phyloP scores from a whole-genome alignment of 208 protist species.

The Tetramitus jugosus region DNA sequence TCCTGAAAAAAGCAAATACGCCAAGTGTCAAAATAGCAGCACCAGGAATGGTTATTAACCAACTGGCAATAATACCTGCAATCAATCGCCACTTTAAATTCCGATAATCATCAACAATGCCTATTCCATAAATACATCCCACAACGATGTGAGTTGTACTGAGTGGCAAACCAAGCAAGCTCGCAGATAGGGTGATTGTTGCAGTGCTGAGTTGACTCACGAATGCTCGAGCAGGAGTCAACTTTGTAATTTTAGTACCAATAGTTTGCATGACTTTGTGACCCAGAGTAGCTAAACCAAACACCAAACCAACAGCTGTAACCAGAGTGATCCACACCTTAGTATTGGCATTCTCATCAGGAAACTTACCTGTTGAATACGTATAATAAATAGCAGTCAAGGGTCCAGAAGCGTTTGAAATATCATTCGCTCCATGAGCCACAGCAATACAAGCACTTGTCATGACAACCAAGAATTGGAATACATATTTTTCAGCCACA shows the following conservation, averaged over 20 bases:
- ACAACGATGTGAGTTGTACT: constrained; percentile 78
- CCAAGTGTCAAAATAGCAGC: too few relatives aligned
- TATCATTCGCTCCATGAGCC: constrained; percentile 68
- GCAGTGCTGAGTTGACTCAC: constrained; percentile 59
- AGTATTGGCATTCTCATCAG: too few relatives aligned
- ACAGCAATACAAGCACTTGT: constrained; percentile 65
- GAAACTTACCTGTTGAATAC: too few relatives aligned
- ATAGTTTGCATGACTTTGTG: constrained; percentile 57
- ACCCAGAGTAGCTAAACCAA: constrained; percentile 60
- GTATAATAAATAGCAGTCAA: too few relatives aligned
- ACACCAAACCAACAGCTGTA: constrained; percentile 56
- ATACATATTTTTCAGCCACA: constrained; percentile 44
- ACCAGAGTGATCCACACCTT: constrained; percentile 59
- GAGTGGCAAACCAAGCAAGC: constrained; percentile 61
- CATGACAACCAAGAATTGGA: constrained; percentile 65
- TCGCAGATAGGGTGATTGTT: constrained; percentile 61
- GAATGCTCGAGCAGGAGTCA: constrained; percentile 63
- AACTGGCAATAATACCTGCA: constrained; percentile 17
- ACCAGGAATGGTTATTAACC: constrained; percentile 31
- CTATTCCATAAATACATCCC: constrained; percentile 66
- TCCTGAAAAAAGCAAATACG: too few relatives aligned
- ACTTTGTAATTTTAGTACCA: constrained; percentile 59
- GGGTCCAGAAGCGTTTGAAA: constrained; percentile 64
- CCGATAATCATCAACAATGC: constrained; percentile 44
- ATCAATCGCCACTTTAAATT: constrained; percentile 17